Conservation (phyloP, 176 grass and related monocot genomes). For the Calamus simplicifolius region DNA sequence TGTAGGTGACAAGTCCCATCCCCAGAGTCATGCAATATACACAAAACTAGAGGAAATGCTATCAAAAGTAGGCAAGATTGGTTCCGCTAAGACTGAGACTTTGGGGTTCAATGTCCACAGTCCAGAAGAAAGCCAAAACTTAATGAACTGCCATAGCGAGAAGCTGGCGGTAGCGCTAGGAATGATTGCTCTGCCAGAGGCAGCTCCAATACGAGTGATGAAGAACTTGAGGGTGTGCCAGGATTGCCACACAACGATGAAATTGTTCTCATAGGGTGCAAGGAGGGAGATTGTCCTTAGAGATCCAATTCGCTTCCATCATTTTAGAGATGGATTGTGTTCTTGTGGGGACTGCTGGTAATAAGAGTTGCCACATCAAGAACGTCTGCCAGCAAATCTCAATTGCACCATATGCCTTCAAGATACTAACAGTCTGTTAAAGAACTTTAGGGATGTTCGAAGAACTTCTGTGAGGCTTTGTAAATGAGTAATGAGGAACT, state of each 20-base stretch:
- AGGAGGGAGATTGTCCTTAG: slow-evolving; percentile 25
- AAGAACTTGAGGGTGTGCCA: slow-evolving; percentile 61
- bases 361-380: neutral
- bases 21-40: slow-evolving; percentile 43
- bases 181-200: slow-evolving; percentile 39
- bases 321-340: slow-evolving; percentile 22
- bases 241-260: slow-evolving; percentile 57
- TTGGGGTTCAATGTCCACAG: slow-evolving; percentile 8
- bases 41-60: slow-evolving; percentile 44
- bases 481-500: slow-evolving; percentile 45
- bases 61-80: slow-evolving; percentile 36
- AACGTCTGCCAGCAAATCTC: too few species aligned
- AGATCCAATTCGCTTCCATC: slow-evolving; percentile 28
- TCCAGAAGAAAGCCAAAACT: slow-evolving; percentile 14
- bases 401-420: too few species aligned
- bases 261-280: slow-evolving; percentile 44
- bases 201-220: slow-evolving; percentile 51
- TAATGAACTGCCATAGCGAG: slow-evolving; percentile 51
- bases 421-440: too few species aligned
- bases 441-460: too few species aligned
- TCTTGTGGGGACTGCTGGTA: slow-evolving; percentile 28
- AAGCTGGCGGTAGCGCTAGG: slow-evolving; percentile 55
- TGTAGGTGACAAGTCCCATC: slow-evolving; percentile 45
- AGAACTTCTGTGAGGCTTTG: too few species aligned
- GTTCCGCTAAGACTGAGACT: neutral